These are phyloP conservation scores for Castanea mollissima DNA, from an alignment of 306 rosid genomes.

Conservation along the genomic window DNA sequence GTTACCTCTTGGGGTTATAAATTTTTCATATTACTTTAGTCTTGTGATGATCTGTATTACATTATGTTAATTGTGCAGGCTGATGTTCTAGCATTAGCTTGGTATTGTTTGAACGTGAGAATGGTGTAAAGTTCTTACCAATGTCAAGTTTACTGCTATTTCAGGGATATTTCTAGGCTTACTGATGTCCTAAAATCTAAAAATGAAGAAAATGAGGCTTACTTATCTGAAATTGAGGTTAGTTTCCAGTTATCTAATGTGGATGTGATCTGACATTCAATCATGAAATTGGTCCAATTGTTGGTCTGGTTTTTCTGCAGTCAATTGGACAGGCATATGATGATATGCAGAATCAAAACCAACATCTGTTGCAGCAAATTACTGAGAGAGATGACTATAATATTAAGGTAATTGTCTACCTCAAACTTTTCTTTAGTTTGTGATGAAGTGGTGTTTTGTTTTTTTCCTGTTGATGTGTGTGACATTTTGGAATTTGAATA, in stretches of 20 bases:
- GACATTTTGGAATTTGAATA: background rate
- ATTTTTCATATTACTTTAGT: background rate
- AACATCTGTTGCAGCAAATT: slow-evolving; percentile 90
- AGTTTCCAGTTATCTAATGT: slow-evolving; percentile 23
- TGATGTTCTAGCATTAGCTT: background rate
- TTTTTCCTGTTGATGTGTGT: background rate
- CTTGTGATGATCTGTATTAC: background rate
- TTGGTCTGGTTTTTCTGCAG: slow-evolving; percentile 43
- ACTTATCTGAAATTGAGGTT: slow-evolving; percentile 97
- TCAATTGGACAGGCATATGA: slow-evolving; percentile 96
- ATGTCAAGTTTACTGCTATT: slow-evolving; percentile 22
- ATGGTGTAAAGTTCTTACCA: background rate
- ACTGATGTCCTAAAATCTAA: slow-evolving; percentile 71
- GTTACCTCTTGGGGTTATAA: too few relatives aligned
- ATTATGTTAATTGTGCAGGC: background rate
- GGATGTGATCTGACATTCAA: slow-evolving; percentile 3
- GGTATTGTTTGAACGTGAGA: background rate
- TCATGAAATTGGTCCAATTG: slow-evolving; percentile 11
- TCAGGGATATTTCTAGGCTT: slow-evolving; percentile 58
- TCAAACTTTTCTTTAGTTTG: background rate
- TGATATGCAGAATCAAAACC: slow-evolving; percentile 98
- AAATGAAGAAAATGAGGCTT: slow-evolving; percentile 83
- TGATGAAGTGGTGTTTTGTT: background rate
- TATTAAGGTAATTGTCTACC: slow-evolving; percentile 64
- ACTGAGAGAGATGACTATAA: slow-evolving; percentile 98